Evolutionary conservation across 1,284 basidiomycete species (phyloP), one percentile per base, ranked within the genome.

Genomic region (Coriolopsis trogii): DNA sequence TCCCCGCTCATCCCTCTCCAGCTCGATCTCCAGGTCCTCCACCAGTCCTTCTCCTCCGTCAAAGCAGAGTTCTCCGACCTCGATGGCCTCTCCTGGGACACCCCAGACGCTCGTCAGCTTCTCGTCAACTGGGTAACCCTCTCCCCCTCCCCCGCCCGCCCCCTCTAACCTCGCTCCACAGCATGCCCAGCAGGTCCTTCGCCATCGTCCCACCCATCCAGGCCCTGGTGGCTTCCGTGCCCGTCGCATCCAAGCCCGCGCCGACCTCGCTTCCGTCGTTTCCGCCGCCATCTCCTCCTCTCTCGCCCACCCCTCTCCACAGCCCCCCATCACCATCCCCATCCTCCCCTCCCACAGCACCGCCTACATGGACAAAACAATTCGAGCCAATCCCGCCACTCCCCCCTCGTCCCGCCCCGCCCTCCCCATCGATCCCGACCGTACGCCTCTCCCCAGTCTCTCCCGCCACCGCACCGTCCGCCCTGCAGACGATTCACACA

Each of bases 11-110:
- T 10, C 28, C 8, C 5, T 18, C 18, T 24, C 12, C 39, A 58
- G 53, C 45, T 47, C 18, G 53, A 59, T 33, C 42, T 47, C 25
- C 34, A 37, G 20, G 45, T 50, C 16, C 48, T 59, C n/a, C 42
- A 46, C 13, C 41, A 43, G 1, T 50, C 52, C 1, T 48, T 60
- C 41, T 23, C 38, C 4, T 41, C 52, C 25, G 58, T 60, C 28
- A 60, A 57, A 39, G 43, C 51, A 3, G 58, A 60, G 36, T 60
- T 60, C 47, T 5, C 26, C 3, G 55, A 56, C 38, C 55, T 60
- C 33, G 58, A 60, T 29, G 58, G 58, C 13, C 45, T 56, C 33
- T 60, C 58, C 1, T 60, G 55, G 55, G 43, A 54, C n/a, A 51
- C 49, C 5, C 55, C 58, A n/a, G 31, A 13, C 2, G 58, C 52